Conservation (phyloP, 2,329 filamentous ascomycete genomes). For the Trichoderma aggressivum region DNA sequence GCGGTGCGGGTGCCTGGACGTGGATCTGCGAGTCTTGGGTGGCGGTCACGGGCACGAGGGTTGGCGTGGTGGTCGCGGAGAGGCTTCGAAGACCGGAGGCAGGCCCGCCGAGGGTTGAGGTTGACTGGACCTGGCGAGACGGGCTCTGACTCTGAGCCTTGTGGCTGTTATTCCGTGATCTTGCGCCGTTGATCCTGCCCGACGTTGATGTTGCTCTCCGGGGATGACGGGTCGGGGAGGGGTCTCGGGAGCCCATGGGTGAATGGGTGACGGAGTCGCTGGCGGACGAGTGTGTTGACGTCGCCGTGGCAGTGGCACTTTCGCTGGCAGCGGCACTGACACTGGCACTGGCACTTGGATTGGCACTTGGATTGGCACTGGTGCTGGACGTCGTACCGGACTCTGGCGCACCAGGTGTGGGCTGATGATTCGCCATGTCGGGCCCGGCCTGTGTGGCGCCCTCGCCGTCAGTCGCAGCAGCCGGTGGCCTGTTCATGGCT, state of each 20-base stretch:
- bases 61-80: conserved; percentile 64
- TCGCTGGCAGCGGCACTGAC: neutral
- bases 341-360: neutral
- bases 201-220: conserved; percentile 36
- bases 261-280: conserved; percentile 37
- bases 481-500: conserved; percentile 32
- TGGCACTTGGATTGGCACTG: neutral
- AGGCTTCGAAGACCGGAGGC: conserved; percentile 64
- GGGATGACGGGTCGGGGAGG: conserved; percentile 44
- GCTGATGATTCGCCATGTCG: conserved; percentile 22
- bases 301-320: conserved; percentile 26
- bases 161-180: conserved; percentile 63
- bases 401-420: conserved; percentile 16
- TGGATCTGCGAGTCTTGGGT: conserved; percentile 52
- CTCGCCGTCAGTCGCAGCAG: conserved; percentile 20
- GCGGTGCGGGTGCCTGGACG: conserved; percentile 59
- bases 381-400: conserved; percentile 13
- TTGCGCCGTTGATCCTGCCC: conserved; percentile 38
- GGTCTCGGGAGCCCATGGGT: conserved; percentile 42
- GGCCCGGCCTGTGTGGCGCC: conserved; percentile 22
- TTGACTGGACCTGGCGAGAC: conserved; percentile 47
- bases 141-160: conserved; percentile 66
- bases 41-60: conserved; percentile 59
- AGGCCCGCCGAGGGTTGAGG: conserved; percentile 47
- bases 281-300: conserved; percentile 37